A percentile compares a stretch with the other conserved stretches of the same genome.
These are phyloP conservation scores for Colletotrichum tabaci DNA, from an alignment of 2,329 filamentous ascomycete genomes.

Conservation along the genomic window DNA sequence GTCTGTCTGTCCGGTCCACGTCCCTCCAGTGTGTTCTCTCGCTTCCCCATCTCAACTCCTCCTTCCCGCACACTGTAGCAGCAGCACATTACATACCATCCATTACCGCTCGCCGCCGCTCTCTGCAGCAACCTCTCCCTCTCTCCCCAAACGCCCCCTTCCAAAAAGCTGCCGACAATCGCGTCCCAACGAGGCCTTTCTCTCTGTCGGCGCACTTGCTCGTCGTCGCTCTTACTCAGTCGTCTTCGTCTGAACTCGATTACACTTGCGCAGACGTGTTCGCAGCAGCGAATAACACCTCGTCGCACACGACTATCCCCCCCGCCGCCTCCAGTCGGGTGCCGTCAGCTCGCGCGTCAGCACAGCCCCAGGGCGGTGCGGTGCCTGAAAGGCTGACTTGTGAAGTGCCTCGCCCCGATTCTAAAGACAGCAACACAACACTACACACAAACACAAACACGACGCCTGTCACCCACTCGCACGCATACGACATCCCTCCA, in stretches of 20 bases:
- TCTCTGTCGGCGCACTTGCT: slow-evolving; percentile 4
- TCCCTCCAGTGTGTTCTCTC: slow-evolving; percentile 22
- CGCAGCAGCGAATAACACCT: slow-evolving; percentile 36
- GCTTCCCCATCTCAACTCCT: slow-evolving; percentile 40
- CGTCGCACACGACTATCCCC: slow-evolving; percentile 31
- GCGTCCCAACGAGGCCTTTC: neutral
- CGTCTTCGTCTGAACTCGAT: slow-evolving; percentile 18
- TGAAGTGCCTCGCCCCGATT: slow-evolving; percentile 59
- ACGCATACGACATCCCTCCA: slow-evolving; percentile 42
- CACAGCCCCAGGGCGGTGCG: slow-evolving; percentile 60
- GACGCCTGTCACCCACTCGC: slow-evolving; percentile 16
- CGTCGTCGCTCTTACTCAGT: slow-evolving; percentile 12
- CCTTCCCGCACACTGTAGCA: slow-evolving; percentile 29
- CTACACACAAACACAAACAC: slow-evolving; percentile 13
- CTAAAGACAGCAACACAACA: slow-evolving; percentile 54
- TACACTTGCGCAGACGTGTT: slow-evolving; percentile 24
- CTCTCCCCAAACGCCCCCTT: slow-evolving; percentile 27
- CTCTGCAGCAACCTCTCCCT: slow-evolving; percentile 20
- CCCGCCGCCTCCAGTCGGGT: slow-evolving; percentile 41
- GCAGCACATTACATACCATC: too few relatives aligned
- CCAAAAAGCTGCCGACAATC: slow-evolving; percentile 14
- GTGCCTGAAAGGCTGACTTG: slow-evolving; percentile 62
- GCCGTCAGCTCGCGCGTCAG: slow-evolving; percentile 50
- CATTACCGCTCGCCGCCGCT: slow-evolving; percentile 23
- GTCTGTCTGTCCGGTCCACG: slow-evolving; percentile 24